Conservation (phyloP, 805 yeast species). For the Wickerhamomyces canadensis region DNA sequence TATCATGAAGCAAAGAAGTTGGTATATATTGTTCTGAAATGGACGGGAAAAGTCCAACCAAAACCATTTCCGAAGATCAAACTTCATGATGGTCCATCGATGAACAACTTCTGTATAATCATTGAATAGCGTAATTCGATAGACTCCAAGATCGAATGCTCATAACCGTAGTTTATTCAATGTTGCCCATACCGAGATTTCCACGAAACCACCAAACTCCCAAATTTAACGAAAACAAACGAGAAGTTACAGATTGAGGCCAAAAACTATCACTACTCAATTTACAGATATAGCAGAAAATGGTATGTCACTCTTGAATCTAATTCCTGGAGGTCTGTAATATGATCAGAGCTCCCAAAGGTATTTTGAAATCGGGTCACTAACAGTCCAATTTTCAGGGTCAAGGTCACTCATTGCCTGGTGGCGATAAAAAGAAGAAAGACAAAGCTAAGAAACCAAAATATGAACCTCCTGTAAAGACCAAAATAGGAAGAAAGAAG, state of each 20-base stretch:
- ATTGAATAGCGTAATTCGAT: constrained; percentile 20
- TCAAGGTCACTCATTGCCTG: constrained; percentile 47
- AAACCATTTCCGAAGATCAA: constrained; percentile 35
- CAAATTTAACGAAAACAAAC: no score
- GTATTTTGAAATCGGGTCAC: not conserved
- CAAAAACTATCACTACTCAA: no score
- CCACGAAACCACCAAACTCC: no score
- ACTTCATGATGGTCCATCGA: constrained; percentile 47
- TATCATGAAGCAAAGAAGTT: constrained; percentile 63
- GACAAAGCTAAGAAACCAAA: constrained; percentile 85
- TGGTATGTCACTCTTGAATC: constrained; percentile 1
- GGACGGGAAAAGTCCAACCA: constrained; percentile 30
- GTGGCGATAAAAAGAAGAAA: constrained; percentile 48
- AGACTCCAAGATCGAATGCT: no score
- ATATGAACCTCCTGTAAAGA: constrained; percentile 97
- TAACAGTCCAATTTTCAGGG: no score
- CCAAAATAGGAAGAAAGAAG: constrained; percentile 88
- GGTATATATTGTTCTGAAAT: constrained; percentile 63
- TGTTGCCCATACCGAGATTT: no score
- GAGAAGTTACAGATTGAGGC: no score
- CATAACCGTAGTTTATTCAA: no score
- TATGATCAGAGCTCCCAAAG: not conserved
- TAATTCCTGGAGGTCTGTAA: not conserved
- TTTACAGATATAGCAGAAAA: no score
- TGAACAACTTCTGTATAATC: constrained; percentile 67